phyloP scores from a whole-genome alignment of 441 rosid species.

The Erodium texanum region DNA sequence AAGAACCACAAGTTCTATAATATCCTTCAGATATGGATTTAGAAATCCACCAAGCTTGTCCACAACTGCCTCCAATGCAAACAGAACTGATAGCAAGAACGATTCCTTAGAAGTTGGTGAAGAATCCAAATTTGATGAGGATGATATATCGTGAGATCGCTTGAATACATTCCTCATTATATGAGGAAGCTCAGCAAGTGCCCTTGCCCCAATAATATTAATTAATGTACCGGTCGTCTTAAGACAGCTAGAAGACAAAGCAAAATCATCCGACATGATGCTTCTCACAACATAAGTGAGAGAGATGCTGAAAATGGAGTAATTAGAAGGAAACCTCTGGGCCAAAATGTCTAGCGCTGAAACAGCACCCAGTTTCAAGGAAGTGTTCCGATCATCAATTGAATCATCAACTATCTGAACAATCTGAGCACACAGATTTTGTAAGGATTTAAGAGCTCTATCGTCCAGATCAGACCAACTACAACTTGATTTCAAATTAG shows the following conservation, averaged over 20 bases:
- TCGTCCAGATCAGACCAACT: conserved; percentile 58
- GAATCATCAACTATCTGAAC: conserved; percentile 50
- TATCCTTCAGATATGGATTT: conserved; percentile 77
- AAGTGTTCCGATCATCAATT: conserved; percentile 39
- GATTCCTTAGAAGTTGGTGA: conserved; percentile 28
- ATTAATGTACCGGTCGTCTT: conserved; percentile 67
- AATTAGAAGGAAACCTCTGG: conserved; percentile 49
- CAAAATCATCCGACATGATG: conserved; percentile 50
- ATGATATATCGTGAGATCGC: conserved; percentile 31
- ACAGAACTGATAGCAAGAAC: conserved; percentile 54
- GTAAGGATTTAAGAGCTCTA: conserved; percentile 43
- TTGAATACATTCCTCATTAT: conserved; percentile 60
- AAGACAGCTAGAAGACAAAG: conserved; percentile 70
- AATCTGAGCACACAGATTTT: conserved; percentile 57
- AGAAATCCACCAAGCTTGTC: conserved; percentile 92
- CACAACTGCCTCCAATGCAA: conserved; percentile 68
- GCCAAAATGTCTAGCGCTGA: conserved; percentile 76
- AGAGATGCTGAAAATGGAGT: conserved; percentile 62
- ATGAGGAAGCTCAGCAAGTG: conserved; percentile 66
- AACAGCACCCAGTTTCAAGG: conserved; percentile 63
- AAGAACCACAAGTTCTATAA: conserved; percentile 56
- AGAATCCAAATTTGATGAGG: neutral
- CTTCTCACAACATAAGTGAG: conserved; percentile 57
- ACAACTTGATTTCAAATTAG: conserved; percentile 25
- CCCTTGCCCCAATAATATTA: conserved; percentile 81